These are phyloP conservation scores for Aspergillus versicolor DNA, from an alignment of 2,329 filamentous ascomycete species.

Conservation along the genomic window DNA sequence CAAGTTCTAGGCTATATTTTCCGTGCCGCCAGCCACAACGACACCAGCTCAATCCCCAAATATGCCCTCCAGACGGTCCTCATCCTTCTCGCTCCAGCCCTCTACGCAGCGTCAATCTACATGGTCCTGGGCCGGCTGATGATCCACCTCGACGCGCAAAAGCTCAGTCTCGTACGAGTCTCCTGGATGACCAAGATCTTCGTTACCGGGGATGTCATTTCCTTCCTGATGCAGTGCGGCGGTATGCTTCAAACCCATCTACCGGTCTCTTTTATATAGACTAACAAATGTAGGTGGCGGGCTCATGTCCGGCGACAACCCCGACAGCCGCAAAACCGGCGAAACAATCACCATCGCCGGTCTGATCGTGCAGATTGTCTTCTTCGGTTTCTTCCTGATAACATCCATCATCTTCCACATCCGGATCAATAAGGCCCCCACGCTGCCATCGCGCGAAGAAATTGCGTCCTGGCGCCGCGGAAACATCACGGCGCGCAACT, in stretches of 20 bases:
- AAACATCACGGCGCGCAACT: constrained; percentile 5
- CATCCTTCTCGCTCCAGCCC: constrained; percentile 39
- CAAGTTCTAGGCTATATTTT: constrained; percentile 40
- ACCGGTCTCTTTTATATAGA: neutral
- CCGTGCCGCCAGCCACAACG: constrained; percentile 16
- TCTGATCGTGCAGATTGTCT: constrained; percentile 56
- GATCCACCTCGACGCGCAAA: neutral
- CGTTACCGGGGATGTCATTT: constrained; percentile 33
- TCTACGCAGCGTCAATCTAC: constrained; percentile 43
- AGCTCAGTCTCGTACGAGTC: neutral
- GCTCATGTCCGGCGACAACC: constrained; percentile 16
- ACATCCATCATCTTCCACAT: constrained; percentile 52
- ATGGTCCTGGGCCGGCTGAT: constrained; percentile 8
- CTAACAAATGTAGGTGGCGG: constrained; percentile 16
- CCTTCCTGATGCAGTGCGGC: constrained; percentile 31
- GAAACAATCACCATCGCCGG: constrained; percentile 54
- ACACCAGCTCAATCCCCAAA: constrained; percentile 15
- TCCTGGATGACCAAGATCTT: constrained; percentile 25
- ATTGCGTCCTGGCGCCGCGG: neutral
- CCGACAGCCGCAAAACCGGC: constrained; percentile 10
- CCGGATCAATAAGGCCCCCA: constrained; percentile 38
- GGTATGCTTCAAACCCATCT: constrained; percentile 18
- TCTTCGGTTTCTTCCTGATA: constrained; percentile 57
- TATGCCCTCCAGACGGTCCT: constrained; percentile 37
- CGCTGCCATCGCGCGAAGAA: constrained; percentile 14